These are phyloP conservation scores for Penicillium arizonense DNA, from an alignment of 495 filamentous ascomycete species.

Conservation along the genomic window DNA sequence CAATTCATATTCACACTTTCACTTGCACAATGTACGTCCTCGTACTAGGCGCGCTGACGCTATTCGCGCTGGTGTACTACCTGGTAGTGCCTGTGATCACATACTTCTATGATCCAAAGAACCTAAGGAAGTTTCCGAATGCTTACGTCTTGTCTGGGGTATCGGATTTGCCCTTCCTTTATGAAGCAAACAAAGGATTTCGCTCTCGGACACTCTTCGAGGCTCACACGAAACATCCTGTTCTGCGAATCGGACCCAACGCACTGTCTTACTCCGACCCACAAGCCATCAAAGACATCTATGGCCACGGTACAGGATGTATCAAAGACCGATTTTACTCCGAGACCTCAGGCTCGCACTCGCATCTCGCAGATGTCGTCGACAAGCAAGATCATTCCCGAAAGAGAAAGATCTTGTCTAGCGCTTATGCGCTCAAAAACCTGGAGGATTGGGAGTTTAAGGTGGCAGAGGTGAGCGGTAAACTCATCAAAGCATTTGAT, in stretches of 20 bases:
- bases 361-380: slow-evolving; percentile 38
- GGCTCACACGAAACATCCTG: slow-evolving; percentile 37
- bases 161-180: slow-evolving; percentile 35
- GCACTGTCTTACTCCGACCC: slow-evolving; percentile 36
- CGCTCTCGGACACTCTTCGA: slow-evolving; percentile 33
- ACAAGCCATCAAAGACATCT: slow-evolving; percentile 50
- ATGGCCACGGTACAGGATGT: slow-evolving; percentile 46
- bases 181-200: slow-evolving; percentile 27
- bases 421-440: slow-evolving; percentile 48
- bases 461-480: slow-evolving; percentile 19
- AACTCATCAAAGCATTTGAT: slow-evolving; percentile 22
- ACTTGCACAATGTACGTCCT: background rate
- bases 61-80: slow-evolving; percentile 25
- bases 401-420: slow-evolving; percentile 33
- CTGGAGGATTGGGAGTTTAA: slow-evolving; percentile 50
- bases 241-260: slow-evolving; percentile 49
- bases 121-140: slow-evolving; percentile 42
- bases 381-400: slow-evolving; percentile 37
- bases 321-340: slow-evolving; percentile 46
- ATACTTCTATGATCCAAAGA: slow-evolving; percentile 40
- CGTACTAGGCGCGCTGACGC: background rate
- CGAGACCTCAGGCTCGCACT: slow-evolving; percentile 30
- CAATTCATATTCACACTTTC: too few relatives aligned
- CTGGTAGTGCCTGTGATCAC: slow-evolving; percentile 26
- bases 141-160: slow-evolving; percentile 33